phyloP scores from a whole-genome alignment of 192 early-diverging fungal genomes.

The Entomortierella chlamydospora region DNA sequence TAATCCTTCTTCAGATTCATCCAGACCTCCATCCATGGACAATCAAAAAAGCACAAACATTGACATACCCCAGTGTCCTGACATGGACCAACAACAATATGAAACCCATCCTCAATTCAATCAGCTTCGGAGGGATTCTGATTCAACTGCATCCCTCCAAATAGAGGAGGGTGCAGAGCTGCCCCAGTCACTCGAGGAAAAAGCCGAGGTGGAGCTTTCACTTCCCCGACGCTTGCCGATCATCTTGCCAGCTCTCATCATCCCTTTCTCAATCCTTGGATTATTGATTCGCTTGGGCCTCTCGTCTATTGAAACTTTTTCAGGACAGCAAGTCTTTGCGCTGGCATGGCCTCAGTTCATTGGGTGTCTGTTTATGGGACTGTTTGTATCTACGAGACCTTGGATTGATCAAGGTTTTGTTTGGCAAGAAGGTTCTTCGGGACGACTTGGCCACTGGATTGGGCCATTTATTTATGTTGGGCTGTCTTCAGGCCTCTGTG shows the following conservation, averaged over 20 bases:
- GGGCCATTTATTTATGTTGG: constrained; percentile 62
- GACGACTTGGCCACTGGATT: constrained; percentile 39
- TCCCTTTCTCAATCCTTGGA: constrained; percentile 73
- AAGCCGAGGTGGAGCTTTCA: too few relatives aligned
- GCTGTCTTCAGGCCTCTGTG: constrained; percentile 78
- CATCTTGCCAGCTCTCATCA: constrained; percentile 39
- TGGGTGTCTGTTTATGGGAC: constrained; percentile 75
- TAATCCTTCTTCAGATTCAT: too few relatives aligned
- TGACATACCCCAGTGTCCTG: too few relatives aligned
- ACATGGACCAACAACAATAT: too few relatives aligned
- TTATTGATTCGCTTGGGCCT: constrained; percentile 71
- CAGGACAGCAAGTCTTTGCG: constrained; percentile 68
- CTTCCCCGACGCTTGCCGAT: neutral
- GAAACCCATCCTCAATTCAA: too few relatives aligned
- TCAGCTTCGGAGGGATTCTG: too few relatives aligned
- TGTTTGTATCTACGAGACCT: constrained; percentile 33
- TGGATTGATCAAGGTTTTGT: constrained; percentile 41
- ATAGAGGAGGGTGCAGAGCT: too few relatives aligned
- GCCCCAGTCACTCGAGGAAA: too few relatives aligned
- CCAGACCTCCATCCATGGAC: too few relatives aligned
- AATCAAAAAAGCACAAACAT: too few relatives aligned
- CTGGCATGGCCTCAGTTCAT: constrained; percentile 74
- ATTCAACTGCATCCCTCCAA: neutral
- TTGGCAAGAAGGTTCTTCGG: constrained; percentile 16
- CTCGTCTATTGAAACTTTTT: constrained; percentile 65